phyloP scores from a whole-genome alignment of 2,329 filamentous ascomycete species.

The Ramularia endophylla region DNA sequence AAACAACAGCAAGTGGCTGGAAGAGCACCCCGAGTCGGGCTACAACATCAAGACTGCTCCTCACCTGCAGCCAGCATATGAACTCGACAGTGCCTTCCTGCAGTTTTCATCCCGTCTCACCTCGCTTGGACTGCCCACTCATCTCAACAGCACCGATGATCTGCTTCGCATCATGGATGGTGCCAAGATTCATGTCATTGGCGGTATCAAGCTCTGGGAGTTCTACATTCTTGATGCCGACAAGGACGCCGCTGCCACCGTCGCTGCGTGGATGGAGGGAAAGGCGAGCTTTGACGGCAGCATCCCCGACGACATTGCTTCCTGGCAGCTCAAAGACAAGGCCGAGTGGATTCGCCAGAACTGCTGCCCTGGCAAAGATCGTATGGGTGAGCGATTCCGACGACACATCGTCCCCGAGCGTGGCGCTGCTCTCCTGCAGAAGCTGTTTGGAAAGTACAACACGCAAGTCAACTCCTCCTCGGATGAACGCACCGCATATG shows the following conservation, averaged over 20 bases:
- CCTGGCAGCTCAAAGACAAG: constrained; percentile 54
- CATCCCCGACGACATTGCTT: constrained; percentile 46
- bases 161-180: constrained; percentile 75
- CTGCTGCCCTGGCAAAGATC: constrained; percentile 64
- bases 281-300: constrained; percentile 51
- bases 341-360: constrained; percentile 61
- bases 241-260: constrained; percentile 59
- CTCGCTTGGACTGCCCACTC: constrained; percentile 67
- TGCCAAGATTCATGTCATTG: constrained; percentile 74
- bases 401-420: constrained; percentile 64
- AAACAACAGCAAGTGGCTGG: constrained; percentile 88
- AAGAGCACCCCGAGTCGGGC: constrained; percentile 89
- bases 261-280: constrained; percentile 66
- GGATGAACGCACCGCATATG: constrained; percentile 48
- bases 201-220: constrained; percentile 78
- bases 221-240: constrained; percentile 84
- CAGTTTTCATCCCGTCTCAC: constrained; percentile 58
- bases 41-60: constrained; percentile 93
- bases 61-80: constrained; percentile 59
- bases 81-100: constrained; percentile 70
- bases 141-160: constrained; percentile 65
- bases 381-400: constrained; percentile 73
- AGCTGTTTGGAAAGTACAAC: constrained; percentile 64
- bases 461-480: constrained; percentile 44
- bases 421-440: constrained; percentile 62